Conservation (phyloP, 2,329 filamentous ascomycete species). For the Penicillium decumbens region DNA sequence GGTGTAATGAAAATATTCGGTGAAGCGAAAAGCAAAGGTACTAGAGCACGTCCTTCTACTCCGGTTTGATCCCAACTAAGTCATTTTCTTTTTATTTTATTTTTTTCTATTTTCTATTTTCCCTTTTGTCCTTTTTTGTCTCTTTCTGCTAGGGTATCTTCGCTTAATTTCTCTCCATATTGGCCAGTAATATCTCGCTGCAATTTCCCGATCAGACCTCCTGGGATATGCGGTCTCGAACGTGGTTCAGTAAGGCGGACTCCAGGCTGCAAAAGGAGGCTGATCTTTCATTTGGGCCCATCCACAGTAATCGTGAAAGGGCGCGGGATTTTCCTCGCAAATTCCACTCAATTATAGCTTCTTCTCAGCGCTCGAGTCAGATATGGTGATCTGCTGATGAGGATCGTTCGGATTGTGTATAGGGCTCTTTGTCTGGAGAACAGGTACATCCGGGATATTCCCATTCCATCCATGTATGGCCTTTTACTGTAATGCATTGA, state of each 20-base stretch:
- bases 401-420: conserved; percentile 3
- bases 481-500: neutral
- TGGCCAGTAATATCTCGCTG: conserved; percentile 3
- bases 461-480: conserved; percentile 4
- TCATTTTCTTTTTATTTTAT: neutral
- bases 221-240: conserved; percentile 16
- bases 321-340: conserved; percentile 5
- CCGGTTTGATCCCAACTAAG: neutral
- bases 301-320: neutral
- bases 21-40: neutral
- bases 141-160: neutral
- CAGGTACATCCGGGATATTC: conserved; percentile 1
- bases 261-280: conserved; percentile 4
- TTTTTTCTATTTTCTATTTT: neutral
- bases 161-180: neutral
- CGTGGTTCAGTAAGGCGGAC: conserved; percentile 20
- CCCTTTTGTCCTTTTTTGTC: neutral
- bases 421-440: conserved; percentile 3
- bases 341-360: neutral
- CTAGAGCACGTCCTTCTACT: neutral
- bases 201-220: conserved; percentile 13
- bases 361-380: neutral
- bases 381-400: conserved; percentile 1
- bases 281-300: conserved; percentile 2
- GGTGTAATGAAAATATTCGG: neutral